phyloP scores from a whole-genome alignment of 371 early-diverging fungal species.

The Conidiobolus incongruus region DNA sequence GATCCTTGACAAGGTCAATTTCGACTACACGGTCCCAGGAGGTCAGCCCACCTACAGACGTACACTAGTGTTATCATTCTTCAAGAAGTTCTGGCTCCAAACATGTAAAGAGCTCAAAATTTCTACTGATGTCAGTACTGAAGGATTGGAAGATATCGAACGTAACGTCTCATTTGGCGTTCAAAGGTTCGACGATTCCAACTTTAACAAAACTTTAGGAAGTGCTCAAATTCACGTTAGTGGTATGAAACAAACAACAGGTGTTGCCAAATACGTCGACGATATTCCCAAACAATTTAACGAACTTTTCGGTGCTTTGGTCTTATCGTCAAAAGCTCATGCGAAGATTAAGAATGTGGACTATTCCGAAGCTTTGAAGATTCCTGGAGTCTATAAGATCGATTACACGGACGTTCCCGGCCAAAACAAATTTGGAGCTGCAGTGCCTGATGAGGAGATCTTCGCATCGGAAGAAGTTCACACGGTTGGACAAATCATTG shows the following conservation, averaged over 20 bases:
- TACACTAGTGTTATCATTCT: constrained; percentile 33
- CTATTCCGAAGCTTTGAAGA: constrained; percentile 21
- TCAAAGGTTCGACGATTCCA: constrained; percentile 10
- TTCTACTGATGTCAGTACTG: constrained; percentile 10
- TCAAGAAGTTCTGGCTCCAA: constrained; percentile 40
- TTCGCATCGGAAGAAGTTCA: constrained; percentile 34
- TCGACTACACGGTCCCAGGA: constrained; percentile 28
- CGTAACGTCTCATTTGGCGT: constrained; percentile 16
- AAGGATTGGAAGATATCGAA: constrained; percentile 15
- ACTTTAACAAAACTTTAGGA: constrained; percentile 19
- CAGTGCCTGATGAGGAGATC: constrained; percentile 37
- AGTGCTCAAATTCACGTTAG: constrained; percentile 35
- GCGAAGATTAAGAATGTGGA: constrained; percentile 35
- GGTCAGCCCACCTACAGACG: constrained; percentile 55
- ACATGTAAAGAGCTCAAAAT: constrained; percentile 8
- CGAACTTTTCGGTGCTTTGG: constrained; percentile 35
- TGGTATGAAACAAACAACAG: constrained; percentile 59
- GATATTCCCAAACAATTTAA: constrained; percentile 36
- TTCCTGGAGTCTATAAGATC: constrained; percentile 29
- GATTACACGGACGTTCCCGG: constrained; percentile 36
- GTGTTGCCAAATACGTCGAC: constrained; percentile 50
- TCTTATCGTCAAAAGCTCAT: constrained; percentile 30
- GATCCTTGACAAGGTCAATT: not conserved
- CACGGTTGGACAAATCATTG: constrained; percentile 44
- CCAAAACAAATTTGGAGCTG: constrained; percentile 19